Percentiles rank a stretch among this genome's conserved stretches.
Conservation (phyloP, 2,329 filamentous ascomycete genomes). For the Trichophyton benhamiae region DNA sequence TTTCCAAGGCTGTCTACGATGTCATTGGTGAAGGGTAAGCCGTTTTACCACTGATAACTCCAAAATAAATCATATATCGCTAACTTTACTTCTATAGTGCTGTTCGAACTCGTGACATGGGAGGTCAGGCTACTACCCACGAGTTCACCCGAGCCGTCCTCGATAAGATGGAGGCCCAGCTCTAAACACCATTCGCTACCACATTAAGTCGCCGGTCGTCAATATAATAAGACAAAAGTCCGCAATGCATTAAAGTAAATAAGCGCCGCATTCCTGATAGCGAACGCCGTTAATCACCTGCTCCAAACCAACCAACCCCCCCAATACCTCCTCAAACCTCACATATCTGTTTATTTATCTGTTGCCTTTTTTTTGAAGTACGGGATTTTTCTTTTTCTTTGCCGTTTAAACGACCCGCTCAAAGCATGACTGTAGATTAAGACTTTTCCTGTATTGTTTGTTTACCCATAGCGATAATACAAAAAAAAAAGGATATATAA, state of each 20-base stretch:
- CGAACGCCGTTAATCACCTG: neutral
- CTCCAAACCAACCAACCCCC: neutral
- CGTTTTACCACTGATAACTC: neutral
- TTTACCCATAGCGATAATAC: constrained; percentile 1
- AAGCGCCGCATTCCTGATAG: neutral
- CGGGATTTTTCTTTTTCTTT: neutral
- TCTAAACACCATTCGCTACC: constrained; percentile 36
- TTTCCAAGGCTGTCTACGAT: constrained; percentile 68
- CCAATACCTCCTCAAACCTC: neutral
- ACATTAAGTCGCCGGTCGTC: constrained; percentile 1
- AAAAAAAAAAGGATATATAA: constrained; percentile 1
- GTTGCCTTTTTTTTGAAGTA: neutral
- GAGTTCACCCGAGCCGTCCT: constrained; percentile 92
- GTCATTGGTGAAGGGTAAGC: constrained; percentile 82
- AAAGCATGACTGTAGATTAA: constrained; percentile 4
- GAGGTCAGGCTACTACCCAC: constrained; percentile 75
- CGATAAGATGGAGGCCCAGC: constrained; percentile 73
- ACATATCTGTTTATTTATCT: neutral
- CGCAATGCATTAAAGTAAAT: neutral
- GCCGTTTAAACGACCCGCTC: neutral
- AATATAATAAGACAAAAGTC: neutral
- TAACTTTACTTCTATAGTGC: constrained; percentile 7
- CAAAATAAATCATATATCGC: neutral
- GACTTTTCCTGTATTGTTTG: constrained; percentile 2
- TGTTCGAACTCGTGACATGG: constrained; percentile 87